Percentiles rank a stretch among this genome's conserved stretches.
These are phyloP conservation scores for Panellus pusillus DNA, from an alignment of 768 basidiomycete genomes.

Conservation along the genomic window DNA sequence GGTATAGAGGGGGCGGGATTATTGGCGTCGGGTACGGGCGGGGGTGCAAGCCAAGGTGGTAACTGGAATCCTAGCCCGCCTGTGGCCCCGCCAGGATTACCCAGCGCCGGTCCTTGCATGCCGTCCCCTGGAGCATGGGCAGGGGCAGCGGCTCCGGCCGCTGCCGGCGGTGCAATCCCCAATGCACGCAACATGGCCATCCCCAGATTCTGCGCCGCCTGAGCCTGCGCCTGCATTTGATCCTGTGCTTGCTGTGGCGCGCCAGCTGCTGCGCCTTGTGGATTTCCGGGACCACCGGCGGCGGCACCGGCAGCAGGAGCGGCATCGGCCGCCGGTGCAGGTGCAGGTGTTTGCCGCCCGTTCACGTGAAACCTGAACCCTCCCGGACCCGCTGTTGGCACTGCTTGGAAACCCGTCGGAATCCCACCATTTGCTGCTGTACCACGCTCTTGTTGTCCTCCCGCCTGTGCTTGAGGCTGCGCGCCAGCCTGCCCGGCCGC, in stretches of 20 bases:
- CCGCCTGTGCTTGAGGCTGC: background rate
- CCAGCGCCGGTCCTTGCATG: background rate
- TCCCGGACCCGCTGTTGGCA: no score
- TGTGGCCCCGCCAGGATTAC: background rate
- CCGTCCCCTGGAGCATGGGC: background rate
- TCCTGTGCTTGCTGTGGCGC: background rate
- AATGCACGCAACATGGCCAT: conserved; percentile 1
- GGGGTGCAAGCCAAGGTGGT: background rate
- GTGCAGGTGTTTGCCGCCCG: no score
- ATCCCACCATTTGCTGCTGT: no score
- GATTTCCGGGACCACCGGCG: no score
- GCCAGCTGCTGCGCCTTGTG: background rate
- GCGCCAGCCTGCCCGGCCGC: background rate
- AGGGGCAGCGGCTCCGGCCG: background rate
- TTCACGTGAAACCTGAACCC: no score
- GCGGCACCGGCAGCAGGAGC: no score
- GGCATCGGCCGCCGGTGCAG: no score
- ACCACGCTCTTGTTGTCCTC: background rate
- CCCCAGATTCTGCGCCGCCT: background rate
- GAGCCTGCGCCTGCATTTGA: background rate
- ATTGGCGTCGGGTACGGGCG: background rate
- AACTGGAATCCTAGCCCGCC: background rate
- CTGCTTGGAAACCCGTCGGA: no score
- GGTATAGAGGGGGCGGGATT: background rate
- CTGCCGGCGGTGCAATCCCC: background rate